A percentile compares a stretch with the other conserved stretches of the same genome.
Evolutionary conservation across 1,284 basidiomycete species (phyloP).

Genomic region (Microbotryomycetes sp.): DNA sequence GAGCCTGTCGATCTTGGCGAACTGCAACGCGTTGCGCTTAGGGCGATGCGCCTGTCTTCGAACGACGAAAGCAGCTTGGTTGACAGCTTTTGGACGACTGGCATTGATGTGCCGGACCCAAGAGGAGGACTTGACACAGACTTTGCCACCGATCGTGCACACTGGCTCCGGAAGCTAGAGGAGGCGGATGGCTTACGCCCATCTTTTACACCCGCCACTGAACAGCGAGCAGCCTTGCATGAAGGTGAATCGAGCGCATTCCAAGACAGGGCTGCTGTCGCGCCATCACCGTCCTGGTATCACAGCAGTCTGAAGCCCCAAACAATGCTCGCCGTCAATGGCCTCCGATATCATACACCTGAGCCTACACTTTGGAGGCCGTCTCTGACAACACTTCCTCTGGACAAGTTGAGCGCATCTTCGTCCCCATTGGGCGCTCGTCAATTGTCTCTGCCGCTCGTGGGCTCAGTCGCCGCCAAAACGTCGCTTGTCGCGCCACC

Average conservation of each 20-base stretch:
- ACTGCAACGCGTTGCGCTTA: conserved; percentile 18
- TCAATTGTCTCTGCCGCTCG: not conserved
- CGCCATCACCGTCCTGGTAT: not conserved
- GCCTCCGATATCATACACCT: not conserved
- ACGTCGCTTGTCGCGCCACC: too few relatives aligned
- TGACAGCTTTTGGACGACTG: not conserved
- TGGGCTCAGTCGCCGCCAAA: not conserved
- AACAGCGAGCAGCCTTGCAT: not conserved
- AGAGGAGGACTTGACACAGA: not conserved
- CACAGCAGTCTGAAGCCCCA: too few relatives aligned
- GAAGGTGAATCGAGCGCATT: not conserved
- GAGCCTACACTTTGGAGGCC: not conserved
- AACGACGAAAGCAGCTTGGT: not conserved
- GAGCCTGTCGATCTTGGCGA: conserved; percentile 16
- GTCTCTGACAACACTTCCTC: not conserved
- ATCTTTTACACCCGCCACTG: not conserved
- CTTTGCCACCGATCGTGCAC: not conserved
- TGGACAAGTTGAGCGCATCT: not conserved
- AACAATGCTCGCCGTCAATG: not conserved
- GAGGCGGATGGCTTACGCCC: conserved; percentile 11
- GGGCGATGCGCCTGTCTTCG: conserved; percentile 1
- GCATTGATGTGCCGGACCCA: not conserved
- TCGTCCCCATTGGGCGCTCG: too few relatives aligned
- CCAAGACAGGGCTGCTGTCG: not conserved
- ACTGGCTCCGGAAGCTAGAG: conserved; percentile 18